Percentiles rank a stretch among this genome's conserved stretches.
Conservation (phyloP, 2,329 filamentous ascomycete species). For the Parasarocladium wereldwijsianum region DNA sequence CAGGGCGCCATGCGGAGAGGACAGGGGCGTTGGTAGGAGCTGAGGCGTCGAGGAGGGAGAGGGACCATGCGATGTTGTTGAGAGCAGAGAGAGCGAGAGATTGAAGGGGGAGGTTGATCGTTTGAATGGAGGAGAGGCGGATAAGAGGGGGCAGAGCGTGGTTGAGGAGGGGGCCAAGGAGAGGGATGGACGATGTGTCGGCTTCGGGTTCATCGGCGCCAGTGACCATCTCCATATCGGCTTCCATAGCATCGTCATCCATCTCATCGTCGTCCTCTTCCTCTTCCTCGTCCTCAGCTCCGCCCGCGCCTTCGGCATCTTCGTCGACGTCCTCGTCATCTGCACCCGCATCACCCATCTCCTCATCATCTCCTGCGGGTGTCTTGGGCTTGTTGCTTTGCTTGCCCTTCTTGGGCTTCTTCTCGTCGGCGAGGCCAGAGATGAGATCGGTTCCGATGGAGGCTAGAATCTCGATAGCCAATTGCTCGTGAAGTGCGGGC, state of each 20-base stretch:
- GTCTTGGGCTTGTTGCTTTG: constrained; percentile 12
- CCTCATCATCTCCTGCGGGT: constrained; percentile 23
- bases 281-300: constrained; percentile 19
- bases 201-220: constrained; percentile 28
- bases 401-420: constrained; percentile 5
- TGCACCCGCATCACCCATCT: constrained; percentile 21
- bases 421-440: constrained; percentile 26
- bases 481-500: constrained; percentile 30
- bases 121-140: constrained; percentile 23
- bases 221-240: constrained; percentile 51
- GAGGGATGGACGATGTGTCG: constrained; percentile 34
- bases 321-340: constrained; percentile 20
- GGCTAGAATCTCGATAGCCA: constrained; percentile 47
- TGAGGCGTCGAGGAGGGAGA: constrained; percentile 45
- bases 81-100: constrained; percentile 42
- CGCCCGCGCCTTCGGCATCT: constrained; percentile 20
- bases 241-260: constrained; percentile 41
- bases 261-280: constrained; percentile 36
- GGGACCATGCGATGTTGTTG: constrained; percentile 54
- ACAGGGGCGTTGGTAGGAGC: constrained; percentile 37
- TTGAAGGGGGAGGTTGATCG: constrained; percentile 30
- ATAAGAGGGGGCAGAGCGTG: constrained; percentile 27
- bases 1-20: constrained; percentile 36
- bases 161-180: constrained; percentile 21
- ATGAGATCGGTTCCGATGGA: constrained; percentile 48